Conservation (phyloP, 768 basidiomycete species). For the Tricholoma furcatifolium region DNA sequence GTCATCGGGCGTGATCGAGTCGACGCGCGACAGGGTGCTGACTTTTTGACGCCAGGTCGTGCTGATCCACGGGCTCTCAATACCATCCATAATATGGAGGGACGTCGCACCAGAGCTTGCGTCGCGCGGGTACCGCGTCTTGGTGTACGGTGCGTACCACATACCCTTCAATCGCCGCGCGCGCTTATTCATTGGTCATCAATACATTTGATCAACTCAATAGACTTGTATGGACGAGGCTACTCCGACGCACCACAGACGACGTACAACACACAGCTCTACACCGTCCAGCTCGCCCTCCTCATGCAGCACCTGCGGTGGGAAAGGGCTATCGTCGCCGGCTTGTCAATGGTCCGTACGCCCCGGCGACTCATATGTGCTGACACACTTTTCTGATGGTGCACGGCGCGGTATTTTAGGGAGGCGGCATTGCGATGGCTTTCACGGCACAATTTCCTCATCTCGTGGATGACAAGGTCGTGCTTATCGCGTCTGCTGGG, state of each 20-base stretch:
- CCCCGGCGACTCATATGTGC: neutral
- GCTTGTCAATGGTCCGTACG: constrained; percentile 69
- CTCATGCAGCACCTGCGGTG: constrained; percentile 78
- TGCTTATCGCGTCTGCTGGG: constrained; percentile 68
- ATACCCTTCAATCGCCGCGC: neutral
- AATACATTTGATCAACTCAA: neutral
- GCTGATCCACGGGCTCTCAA: constrained; percentile 75
- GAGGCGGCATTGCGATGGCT: constrained; percentile 70
- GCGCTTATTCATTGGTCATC: neutral
- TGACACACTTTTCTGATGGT: constrained; percentile 1
- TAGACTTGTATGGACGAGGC: constrained; percentile 80
- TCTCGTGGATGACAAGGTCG: constrained; percentile 62
- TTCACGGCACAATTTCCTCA: constrained; percentile 73
- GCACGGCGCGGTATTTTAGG: constrained; percentile 36
- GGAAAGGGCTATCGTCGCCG: constrained; percentile 63
- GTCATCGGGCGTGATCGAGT: neutral
- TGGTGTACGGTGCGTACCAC: constrained; percentile 60
- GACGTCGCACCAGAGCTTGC: constrained; percentile 68
- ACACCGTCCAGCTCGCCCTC: constrained; percentile 77
- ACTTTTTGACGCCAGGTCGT: constrained; percentile 48
- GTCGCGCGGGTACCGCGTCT: constrained; percentile 64
- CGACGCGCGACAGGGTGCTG: neutral
- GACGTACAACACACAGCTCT: constrained; percentile 62
- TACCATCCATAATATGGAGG: constrained; percentile 77
- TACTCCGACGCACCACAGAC: constrained; percentile 80